A percentile compares a stretch with the other conserved stretches of the same genome.
These are phyloP conservation scores for Yueomyces sinensis DNA, from an alignment of 805 yeast species.

Conservation along the genomic window DNA sequence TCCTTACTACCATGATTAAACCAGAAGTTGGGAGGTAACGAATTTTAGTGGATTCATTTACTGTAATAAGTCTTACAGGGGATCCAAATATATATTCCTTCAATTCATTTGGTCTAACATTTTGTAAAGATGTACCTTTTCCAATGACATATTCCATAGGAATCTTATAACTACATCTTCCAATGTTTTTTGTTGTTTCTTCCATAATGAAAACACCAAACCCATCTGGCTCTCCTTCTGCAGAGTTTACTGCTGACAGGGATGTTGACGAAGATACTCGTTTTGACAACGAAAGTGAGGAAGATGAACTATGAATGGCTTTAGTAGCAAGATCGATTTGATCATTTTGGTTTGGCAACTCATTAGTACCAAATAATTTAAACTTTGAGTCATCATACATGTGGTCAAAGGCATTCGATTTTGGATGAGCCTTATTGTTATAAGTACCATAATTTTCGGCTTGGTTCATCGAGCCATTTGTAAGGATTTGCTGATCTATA, in stretches of 20 bases:
- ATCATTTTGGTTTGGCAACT: constrained; percentile 1
- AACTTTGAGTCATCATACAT: constrained; percentile 18
- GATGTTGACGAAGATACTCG: no score
- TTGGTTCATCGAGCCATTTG: not conserved
- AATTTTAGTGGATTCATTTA: constrained; percentile 18
- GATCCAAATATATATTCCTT: constrained; percentile 30
- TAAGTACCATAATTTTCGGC: not conserved
- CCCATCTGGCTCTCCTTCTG: not conserved
- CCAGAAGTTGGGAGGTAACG: constrained; percentile 17
- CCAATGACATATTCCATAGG: constrained; percentile 22
- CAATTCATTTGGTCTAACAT: constrained; percentile 21
- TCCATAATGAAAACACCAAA: constrained; percentile 26
- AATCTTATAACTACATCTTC: constrained; percentile 24
- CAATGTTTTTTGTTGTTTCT: constrained; percentile 26
- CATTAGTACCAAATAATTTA: constrained; percentile 17
- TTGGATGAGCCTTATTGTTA: not conserved
- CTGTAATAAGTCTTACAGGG: constrained; percentile 21
- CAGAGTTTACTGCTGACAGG: not conserved
- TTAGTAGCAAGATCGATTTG: not conserved
- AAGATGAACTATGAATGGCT: not conserved
- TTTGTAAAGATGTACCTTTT: constrained; percentile 11
- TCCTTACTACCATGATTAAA: constrained; percentile 23
- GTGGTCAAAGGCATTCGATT: constrained; percentile 10
- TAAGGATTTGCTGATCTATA: no score
- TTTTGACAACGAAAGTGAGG: not conserved